Evolutionary conservation across 345 rosid species (phyloP).

Genomic region (Moringa oleifera): DNA sequence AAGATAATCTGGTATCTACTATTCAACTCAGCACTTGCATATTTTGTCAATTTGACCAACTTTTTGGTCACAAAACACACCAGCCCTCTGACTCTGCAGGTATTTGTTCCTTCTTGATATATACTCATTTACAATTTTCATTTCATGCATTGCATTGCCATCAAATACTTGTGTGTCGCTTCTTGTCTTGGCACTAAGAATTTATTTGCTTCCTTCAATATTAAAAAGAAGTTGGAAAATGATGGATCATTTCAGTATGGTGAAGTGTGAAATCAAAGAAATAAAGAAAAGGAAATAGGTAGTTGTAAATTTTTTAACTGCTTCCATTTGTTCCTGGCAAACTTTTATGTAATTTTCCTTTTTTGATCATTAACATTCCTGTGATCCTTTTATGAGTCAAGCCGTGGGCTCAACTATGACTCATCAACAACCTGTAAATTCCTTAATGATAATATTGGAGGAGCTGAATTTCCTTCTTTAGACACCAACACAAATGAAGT

Average conservation of each 20-base stretch:
- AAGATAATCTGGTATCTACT: conserved; percentile 90
- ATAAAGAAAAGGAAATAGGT: neutral
- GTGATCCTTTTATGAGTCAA: neutral
- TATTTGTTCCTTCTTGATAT: conserved; percentile 21
- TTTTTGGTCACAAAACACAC: conserved; percentile 99
- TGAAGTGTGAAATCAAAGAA: neutral
- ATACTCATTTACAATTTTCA: neutral
- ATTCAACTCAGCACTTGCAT: conserved; percentile 92
- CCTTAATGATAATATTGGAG: too few species aligned
- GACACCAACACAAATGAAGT: neutral
- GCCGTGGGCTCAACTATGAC: neutral
- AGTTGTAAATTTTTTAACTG: neutral
- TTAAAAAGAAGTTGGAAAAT: neutral
- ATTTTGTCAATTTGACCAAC: conserved; percentile 94
- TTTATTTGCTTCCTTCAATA: neutral
- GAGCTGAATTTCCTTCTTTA: neutral
- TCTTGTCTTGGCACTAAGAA: neutral
- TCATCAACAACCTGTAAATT: neutral
- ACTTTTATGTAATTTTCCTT: neutral
- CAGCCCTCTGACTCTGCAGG: conserved; percentile 97
- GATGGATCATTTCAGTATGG: neutral
- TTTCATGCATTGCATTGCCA: neutral
- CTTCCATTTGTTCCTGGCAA: neutral
- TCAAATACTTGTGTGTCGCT: neutral
- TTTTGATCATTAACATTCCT: neutral